phyloP scores from a whole-genome alignment of 1,284 basidiomycete species.

The Neotropicomus parvogracilis region DNA sequence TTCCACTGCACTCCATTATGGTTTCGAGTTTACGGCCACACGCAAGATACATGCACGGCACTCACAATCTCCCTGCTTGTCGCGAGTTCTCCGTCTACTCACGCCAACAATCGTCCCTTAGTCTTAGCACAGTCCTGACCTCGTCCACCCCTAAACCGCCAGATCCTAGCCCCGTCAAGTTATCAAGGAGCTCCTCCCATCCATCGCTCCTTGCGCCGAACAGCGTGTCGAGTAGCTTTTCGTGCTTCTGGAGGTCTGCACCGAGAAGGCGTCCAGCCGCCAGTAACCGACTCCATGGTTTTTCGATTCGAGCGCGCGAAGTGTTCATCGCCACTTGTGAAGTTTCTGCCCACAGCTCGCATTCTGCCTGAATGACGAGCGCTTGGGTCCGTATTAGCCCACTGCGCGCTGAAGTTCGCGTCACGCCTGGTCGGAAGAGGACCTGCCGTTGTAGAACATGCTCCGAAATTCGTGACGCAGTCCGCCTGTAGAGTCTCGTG shows the following conservation, averaged over 20 bases:
- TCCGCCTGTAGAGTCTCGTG: slow-evolving; percentile 65
- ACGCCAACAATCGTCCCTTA: slow-evolving; percentile 30
- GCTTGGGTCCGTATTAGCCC: slow-evolving; percentile 46
- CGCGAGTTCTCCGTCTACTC: not conserved
- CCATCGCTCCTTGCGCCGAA: slow-evolving; percentile 17
- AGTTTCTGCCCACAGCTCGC: slow-evolving; percentile 76
- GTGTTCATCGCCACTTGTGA: slow-evolving; percentile 54
- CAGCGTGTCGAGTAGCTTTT: slow-evolving; percentile 14
- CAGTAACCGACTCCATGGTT: slow-evolving; percentile 69
- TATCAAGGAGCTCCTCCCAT: slow-evolving; percentile 31
- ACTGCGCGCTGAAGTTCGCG: slow-evolving; percentile 25
- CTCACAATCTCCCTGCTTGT: too few species aligned
- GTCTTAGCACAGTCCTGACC: slow-evolving; percentile 26
- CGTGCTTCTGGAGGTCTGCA: slow-evolving; percentile 37
- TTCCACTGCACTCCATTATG: too few species aligned
- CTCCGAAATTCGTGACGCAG: slow-evolving; percentile 61
- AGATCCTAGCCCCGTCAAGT: slow-evolving; percentile 26
- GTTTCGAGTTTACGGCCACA: not conserved
- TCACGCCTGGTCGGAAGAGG: slow-evolving; percentile 69
- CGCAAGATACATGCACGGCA: not conserved
- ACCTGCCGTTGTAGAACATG: slow-evolving; percentile 82
- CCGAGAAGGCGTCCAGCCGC: slow-evolving; percentile 66
- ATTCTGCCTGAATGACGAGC: slow-evolving; percentile 56
- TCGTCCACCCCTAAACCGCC: slow-evolving; percentile 26
- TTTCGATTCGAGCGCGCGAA: slow-evolving; percentile 46